Percentiles rank a stretch among this genome's conserved stretches.
Conservation (phyloP, 2,329 filamentous ascomycete species). For the Zasmidium citrigriseum region DNA sequence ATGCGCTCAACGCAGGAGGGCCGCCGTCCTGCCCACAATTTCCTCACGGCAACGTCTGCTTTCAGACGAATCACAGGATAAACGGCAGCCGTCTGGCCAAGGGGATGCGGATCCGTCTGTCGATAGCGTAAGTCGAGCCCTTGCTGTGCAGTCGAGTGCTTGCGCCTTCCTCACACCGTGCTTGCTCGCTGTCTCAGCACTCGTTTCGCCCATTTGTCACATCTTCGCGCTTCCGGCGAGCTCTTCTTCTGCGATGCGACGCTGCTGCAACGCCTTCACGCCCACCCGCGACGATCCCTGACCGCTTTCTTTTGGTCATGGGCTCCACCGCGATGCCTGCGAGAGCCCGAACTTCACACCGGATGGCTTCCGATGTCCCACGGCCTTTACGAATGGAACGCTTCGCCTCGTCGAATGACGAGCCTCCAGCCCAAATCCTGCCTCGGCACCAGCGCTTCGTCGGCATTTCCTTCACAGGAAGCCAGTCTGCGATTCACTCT, state of each 20-base stretch:
- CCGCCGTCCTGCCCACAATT: conserved; percentile 1
- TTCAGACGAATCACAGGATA: conserved; percentile 15
- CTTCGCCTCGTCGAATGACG: neutral
- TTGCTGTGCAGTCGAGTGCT: neutral
- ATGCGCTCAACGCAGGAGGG: conserved; percentile 4
- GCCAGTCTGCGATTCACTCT: too few species aligned
- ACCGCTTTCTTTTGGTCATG: conserved; percentile 2
- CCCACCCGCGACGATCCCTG: neutral
- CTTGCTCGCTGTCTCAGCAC: conserved; percentile 9
- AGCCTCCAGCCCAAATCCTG: neutral
- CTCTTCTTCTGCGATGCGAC: neutral
- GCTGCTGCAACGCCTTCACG: neutral
- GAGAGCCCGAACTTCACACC: neutral
- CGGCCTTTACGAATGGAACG: neutral
- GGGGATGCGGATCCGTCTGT: conserved; percentile 11
- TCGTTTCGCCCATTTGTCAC: conserved; percentile 13
- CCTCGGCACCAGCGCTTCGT: neutral
- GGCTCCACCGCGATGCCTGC: conserved; percentile 1
- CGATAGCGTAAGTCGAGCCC: conserved; percentile 21
- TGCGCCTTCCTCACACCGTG: neutral
- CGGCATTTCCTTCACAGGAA: neutral
- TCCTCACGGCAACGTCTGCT: conserved; percentile 12
- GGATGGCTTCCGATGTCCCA: neutral
- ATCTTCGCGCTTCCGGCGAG: too few species aligned
- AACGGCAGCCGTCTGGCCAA: conserved; percentile 8